Conservation (phyloP, 192 early-diverging fungal species). For the Polychytrium aggregatum region DNA sequence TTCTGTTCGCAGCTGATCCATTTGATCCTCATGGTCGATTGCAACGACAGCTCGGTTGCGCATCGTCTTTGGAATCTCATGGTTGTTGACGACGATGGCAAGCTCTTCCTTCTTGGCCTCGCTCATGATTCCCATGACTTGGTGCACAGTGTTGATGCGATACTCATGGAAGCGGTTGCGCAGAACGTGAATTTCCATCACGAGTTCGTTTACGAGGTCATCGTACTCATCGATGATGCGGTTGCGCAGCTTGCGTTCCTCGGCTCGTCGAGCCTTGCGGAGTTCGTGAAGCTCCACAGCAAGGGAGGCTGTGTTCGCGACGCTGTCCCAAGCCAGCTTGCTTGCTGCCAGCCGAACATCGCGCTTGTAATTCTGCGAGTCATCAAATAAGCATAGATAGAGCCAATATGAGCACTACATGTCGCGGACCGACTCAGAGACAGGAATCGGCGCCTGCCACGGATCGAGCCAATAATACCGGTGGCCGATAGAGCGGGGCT, state of each 20-base stretch:
- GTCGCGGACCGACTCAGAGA: too few relatives aligned
- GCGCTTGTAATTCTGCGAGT: constrained; percentile 20
- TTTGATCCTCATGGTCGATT: constrained; percentile 32
- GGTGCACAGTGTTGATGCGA: constrained; percentile 34
- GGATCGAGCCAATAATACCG: too few relatives aligned
- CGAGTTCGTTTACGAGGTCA: constrained; percentile 39
- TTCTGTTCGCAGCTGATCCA: constrained; percentile 18
- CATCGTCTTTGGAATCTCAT: constrained; percentile 28
- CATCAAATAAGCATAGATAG: too few relatives aligned
- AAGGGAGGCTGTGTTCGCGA: constrained; percentile 25
- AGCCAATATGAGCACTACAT: too few relatives aligned
- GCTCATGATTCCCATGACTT: constrained; percentile 38
- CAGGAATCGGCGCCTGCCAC: too few relatives aligned
- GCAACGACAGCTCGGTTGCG: constrained; percentile 15
- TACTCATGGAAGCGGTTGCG: constrained; percentile 39
- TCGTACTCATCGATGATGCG: constrained; percentile 45
- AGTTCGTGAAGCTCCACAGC: constrained; percentile 36
- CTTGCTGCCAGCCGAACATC: constrained; percentile 27
- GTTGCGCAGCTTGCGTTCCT: constrained; percentile 32
- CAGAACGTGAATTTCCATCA: constrained; percentile 37
- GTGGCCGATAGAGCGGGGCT: too few relatives aligned
- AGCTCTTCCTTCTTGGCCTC: constrained; percentile 45
- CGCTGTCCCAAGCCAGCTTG: constrained; percentile 18
- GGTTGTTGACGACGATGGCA: constrained; percentile 18
- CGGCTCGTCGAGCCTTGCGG: constrained; percentile 25